These are phyloP conservation scores for Garcia nutans DNA, from an alignment of 345 rosid genomes.

Conservation along the genomic window DNA sequence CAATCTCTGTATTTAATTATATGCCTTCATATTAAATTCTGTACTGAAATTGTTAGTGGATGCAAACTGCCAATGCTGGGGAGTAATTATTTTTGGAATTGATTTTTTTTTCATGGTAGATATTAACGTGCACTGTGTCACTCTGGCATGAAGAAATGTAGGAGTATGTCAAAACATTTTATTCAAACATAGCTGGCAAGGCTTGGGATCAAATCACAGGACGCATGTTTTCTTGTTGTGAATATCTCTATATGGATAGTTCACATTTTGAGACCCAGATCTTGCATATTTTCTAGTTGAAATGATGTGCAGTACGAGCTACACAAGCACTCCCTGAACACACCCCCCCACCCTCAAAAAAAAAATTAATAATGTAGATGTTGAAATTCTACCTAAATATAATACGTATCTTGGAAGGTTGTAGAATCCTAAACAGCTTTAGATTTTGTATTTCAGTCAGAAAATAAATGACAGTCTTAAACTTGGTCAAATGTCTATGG, in stretches of 20 bases:
- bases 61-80: neutral
- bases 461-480: too few relatives aligned
- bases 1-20: neutral
- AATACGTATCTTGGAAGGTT: neutral
- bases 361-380: neutral
- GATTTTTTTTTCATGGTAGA: neutral
- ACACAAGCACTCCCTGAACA: neutral
- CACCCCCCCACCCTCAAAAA: too few relatives aligned
- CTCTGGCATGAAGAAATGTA: too few relatives aligned
- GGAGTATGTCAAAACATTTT: neutral
- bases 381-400: conserved; percentile 1
- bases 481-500: too few relatives aligned
- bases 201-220: too few relatives aligned
- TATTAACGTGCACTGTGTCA: neutral
- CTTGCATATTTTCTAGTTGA: too few relatives aligned
- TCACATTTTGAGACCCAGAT: neutral
- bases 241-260: neutral
- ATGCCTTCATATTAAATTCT: neutral
- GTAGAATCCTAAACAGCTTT: too few relatives aligned
- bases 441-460: too few relatives aligned
- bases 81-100: too few relatives aligned
- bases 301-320: neutral
- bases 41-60: neutral
- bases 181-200: too few relatives aligned
- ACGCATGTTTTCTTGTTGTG: too few relatives aligned